Percentiles rank a stretch among this genome's conserved stretches.
Conservation (phyloP, 768 basidiomycete genomes). For the Boletus sp. region DNA sequence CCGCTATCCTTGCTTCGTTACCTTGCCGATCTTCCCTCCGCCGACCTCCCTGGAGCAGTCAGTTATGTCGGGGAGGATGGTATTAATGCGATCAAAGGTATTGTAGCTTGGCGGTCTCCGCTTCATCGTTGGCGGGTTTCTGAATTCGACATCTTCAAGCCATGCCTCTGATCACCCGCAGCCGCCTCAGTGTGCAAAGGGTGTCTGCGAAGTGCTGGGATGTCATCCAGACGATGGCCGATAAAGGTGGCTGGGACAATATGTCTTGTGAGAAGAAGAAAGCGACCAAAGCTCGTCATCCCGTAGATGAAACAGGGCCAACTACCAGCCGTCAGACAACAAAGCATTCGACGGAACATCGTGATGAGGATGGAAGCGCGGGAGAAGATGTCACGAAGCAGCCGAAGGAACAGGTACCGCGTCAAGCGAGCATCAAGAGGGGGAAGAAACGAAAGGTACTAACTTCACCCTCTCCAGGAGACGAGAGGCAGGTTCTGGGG, state of each 20-base stretch:
- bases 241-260: slow-evolving; percentile 76
- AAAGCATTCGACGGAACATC: not conserved
- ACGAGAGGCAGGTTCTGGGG: not conserved
- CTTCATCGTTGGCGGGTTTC: not conserved
- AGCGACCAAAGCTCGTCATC: not conserved
- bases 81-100: slow-evolving; percentile 62
- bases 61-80: slow-evolving; percentile 65
- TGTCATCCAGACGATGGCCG: slow-evolving; percentile 56
- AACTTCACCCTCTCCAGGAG: not conserved
- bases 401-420: not conserved
- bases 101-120: slow-evolving; percentile 10
- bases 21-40: slow-evolving; percentile 44
- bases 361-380: slow-evolving; percentile 1
- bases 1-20: slow-evolving; percentile 71
- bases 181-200: slow-evolving; percentile 84
- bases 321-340: not conserved
- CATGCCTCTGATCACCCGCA: slow-evolving; percentile 79
- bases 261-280: slow-evolving; percentile 40
- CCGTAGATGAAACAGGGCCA: not conserved
- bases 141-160: slow-evolving; percentile 34
- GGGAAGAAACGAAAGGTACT: slow-evolving; percentile 26
- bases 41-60: slow-evolving; percentile 49
- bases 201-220: slow-evolving; percentile 66
- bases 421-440: not conserved
- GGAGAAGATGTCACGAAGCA: slow-evolving; percentile 1